These are phyloP conservation scores for Fusarium palustre DNA, from an alignment of 2,329 filamentous ascomycete genomes.

Conservation along the genomic window DNA sequence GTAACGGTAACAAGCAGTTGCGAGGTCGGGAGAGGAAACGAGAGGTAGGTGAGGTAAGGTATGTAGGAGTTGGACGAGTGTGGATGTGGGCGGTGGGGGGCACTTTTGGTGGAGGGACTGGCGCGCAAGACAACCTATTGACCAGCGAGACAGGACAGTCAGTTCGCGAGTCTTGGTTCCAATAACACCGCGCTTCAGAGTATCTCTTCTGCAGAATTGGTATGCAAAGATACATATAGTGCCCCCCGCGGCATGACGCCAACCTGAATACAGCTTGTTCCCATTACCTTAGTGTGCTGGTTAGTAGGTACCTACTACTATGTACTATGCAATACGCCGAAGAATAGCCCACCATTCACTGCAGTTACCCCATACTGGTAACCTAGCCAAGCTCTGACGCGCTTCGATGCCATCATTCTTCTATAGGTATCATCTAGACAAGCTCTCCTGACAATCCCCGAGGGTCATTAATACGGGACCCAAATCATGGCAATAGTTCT, in stretches of 20 bases:
- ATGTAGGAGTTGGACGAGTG: constrained; percentile 42
- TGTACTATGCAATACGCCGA: constrained; percentile 31
- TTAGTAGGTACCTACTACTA: background rate
- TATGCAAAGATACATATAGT: constrained; percentile 27
- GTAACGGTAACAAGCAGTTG: constrained; percentile 27
- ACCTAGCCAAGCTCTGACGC: constrained; percentile 25
- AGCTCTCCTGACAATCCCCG: constrained; percentile 16
- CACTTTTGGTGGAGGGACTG: constrained; percentile 39
- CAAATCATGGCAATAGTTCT: background rate
- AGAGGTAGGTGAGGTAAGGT: constrained; percentile 17
- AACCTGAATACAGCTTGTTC: constrained; percentile 30
- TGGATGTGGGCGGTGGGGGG: constrained; percentile 46
- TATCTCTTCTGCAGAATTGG: constrained; percentile 16
- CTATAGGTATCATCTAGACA: constrained; percentile 18
- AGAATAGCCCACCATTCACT: constrained; percentile 28
- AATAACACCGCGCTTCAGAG: constrained; percentile 20
- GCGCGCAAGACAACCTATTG: constrained; percentile 19
- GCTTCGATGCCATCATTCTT: constrained; percentile 36
- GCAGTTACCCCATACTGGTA: constrained; percentile 14
- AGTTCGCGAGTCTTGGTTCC: background rate
- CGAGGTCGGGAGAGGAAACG: constrained; percentile 34
- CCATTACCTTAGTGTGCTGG: constrained; percentile 6
- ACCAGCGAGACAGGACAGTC: background rate
- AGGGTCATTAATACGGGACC: constrained; percentile 7
- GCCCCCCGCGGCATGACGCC: constrained; percentile 36